phyloP scores from a whole-genome alignment of 176 grass and related monocot species.

The Canna indica region DNA sequence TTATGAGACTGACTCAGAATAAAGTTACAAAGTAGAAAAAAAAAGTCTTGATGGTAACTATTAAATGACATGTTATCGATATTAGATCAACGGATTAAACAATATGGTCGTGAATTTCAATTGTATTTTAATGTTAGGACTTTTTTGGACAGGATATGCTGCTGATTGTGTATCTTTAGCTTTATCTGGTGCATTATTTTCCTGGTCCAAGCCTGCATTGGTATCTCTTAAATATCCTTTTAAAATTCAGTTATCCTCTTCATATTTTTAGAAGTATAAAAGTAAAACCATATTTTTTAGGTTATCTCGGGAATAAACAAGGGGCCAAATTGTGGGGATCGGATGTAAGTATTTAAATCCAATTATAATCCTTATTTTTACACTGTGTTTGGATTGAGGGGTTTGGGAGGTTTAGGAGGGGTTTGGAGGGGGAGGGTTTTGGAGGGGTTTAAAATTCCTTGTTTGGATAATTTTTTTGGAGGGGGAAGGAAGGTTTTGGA shows the following conservation, averaged over 20 bases:
- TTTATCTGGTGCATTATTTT: conserved; percentile 51
- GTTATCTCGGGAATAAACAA: conserved; percentile 67
- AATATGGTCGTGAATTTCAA: background rate
- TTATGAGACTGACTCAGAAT: too few relatives aligned
- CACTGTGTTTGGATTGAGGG: too few relatives aligned
- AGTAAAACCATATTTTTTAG: conserved; percentile 26
- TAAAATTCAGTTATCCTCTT: background rate
- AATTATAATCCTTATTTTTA: too few relatives aligned
- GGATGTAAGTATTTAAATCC: conserved; percentile 37
- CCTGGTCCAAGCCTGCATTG: conserved; percentile 50
- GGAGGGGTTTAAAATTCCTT: too few relatives aligned
- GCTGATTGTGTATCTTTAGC: conserved; percentile 61
- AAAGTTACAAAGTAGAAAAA: too few relatives aligned
- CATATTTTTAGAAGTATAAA: background rate
- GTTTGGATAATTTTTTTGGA: too few relatives aligned
- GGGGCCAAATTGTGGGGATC: conserved; percentile 53
- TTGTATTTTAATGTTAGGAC: background rate
- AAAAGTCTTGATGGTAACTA: background rate
- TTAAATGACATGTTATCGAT: background rate
- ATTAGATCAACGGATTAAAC: background rate
- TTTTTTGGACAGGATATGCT: conserved; percentile 25
- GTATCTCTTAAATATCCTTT: conserved; percentile 24
- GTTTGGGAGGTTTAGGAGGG: too few relatives aligned
- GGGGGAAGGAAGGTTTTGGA: too few relatives aligned
- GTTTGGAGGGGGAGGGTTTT: too few relatives aligned